Evolutionary conservation across 2,329 filamentous ascomycete genomes (phyloP).

Genomic region (Thielaviopsis euricoi): DNA sequence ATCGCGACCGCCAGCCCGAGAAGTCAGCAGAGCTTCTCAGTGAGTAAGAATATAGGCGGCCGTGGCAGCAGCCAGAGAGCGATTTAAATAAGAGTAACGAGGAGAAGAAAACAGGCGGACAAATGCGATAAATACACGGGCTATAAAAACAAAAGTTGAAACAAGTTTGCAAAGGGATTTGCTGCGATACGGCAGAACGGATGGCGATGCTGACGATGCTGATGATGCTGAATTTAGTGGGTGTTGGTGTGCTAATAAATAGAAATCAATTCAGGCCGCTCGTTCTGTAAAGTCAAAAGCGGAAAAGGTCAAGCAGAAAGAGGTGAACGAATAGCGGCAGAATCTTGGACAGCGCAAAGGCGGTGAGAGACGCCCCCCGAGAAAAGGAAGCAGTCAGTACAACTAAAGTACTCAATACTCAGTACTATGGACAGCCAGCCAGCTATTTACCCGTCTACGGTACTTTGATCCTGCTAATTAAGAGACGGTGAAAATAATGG

Average conservation of each 20-base stretch:
- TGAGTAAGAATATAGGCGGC: conserved; percentile 13
- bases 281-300: too few relatives aligned
- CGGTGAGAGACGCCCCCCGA: background rate
- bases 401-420: too few relatives aligned
- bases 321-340: background rate
- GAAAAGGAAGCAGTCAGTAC: background rate
- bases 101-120: background rate
- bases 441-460: too few relatives aligned
- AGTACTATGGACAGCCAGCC: too few relatives aligned
- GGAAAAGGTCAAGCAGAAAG: too few relatives aligned
- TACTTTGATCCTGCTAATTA: too few relatives aligned
- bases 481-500: too few relatives aligned
- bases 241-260: too few relatives aligned
- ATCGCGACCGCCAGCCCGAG: conserved; percentile 41
- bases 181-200: too few relatives aligned
- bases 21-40: conserved; percentile 16
- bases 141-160: background rate
- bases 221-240: too few relatives aligned
- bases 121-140: background rate
- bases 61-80: background rate
- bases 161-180: background rate
- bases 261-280: too few relatives aligned
- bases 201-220: background rate
- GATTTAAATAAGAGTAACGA: too few relatives aligned
- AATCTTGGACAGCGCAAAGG: background rate